phyloP scores from a whole-genome alignment of 2,329 filamentous ascomycete species.

The Aureobasidium sp. region DNA sequence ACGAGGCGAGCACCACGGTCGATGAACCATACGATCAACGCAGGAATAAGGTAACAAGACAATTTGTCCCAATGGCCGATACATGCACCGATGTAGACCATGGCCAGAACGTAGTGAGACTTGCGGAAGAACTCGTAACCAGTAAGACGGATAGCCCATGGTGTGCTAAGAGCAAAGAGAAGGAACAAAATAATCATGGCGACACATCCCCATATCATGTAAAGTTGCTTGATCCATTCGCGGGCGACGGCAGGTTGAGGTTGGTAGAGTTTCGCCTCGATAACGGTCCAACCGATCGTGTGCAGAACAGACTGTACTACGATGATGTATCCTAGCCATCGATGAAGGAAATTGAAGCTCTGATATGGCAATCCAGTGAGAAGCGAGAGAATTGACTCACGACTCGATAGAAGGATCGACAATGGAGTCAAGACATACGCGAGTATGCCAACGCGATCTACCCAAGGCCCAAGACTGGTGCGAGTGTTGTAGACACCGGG shows the following conservation, averaged over 20 bases:
- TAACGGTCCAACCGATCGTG: constrained; percentile 60
- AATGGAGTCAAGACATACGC: constrained; percentile 68
- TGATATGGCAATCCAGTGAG: constrained; percentile 68
- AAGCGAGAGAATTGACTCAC: constrained; percentile 61
- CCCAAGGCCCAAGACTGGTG: constrained; percentile 56
- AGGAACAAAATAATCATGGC: constrained; percentile 57
- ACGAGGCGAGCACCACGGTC: constrained; percentile 53
- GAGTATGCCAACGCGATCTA: constrained; percentile 59
- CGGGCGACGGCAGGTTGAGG: constrained; percentile 55
- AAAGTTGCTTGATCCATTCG: constrained; percentile 52
- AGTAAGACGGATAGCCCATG: constrained; percentile 52
- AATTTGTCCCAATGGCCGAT: constrained; percentile 66
- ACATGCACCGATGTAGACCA: constrained; percentile 66
- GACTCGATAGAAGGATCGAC: constrained; percentile 54
- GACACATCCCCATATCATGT: constrained; percentile 65
- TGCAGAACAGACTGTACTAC: constrained; percentile 59
- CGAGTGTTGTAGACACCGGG: constrained; percentile 54
- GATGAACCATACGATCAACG: constrained; percentile 54
- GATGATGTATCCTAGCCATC: constrained; percentile 68
- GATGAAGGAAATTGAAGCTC: constrained; percentile 68
- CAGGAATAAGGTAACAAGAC: constrained; percentile 59
- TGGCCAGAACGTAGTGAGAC: constrained; percentile 61
- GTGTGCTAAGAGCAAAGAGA: constrained; percentile 51
- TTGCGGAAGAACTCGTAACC: constrained; percentile 75
- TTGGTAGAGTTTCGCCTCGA: constrained; percentile 59